These are phyloP conservation scores for Oryza australiensis DNA, from an alignment of 176 grass and related monocot species.

Conservation along the genomic window DNA sequence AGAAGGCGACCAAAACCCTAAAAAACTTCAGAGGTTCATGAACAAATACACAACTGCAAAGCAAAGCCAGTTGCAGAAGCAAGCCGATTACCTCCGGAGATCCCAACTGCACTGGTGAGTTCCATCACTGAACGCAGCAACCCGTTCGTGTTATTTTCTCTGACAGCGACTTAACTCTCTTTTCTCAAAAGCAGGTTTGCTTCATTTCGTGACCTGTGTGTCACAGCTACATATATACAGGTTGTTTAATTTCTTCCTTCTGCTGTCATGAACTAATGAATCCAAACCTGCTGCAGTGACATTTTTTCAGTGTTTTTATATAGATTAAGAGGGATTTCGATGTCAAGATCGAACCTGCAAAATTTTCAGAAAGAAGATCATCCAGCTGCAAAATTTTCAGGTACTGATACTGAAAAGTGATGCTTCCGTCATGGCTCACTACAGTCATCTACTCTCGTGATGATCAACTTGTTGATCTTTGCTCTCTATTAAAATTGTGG, in stretches of 20 bases:
- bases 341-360: not conserved
- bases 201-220: constrained; percentile 1
- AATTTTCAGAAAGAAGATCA: not conserved
- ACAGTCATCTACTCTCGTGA: not conserved
- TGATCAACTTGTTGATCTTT: not conserved
- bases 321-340: not conserved
- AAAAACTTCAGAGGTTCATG: not conserved
- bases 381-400: not conserved
- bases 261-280: not conserved
- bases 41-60: not conserved
- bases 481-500: not conserved
- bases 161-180: constrained; percentile 25
- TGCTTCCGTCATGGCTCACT: not conserved
- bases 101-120: constrained; percentile 3
- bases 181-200: constrained; percentile 20
- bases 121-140: constrained; percentile 41
- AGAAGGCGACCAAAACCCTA: constrained; percentile 41
- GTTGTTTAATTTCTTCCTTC: not conserved
- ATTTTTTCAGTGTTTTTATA: not conserved
- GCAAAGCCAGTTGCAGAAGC: not conserved
- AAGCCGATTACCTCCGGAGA: not conserved
- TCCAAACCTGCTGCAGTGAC: not conserved
- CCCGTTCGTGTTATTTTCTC: constrained; percentile 16
- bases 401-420: not conserved
- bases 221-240: constrained; percentile 15